phyloP scores from a whole-genome alignment of 2,329 filamentous ascomycete genomes.

The Cordyceps fumosorosea region DNA sequence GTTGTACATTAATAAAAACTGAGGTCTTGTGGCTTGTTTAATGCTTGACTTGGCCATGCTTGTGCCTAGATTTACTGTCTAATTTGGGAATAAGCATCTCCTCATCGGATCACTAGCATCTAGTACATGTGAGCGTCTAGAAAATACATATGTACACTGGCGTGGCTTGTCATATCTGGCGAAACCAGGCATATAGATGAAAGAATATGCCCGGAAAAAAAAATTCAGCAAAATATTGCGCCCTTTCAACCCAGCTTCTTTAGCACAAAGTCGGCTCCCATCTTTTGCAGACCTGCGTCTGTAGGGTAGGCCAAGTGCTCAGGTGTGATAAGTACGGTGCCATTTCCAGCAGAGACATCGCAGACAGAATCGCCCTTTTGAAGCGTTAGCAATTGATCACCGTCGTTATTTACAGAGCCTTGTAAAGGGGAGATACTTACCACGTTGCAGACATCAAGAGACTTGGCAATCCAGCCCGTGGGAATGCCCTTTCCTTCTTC shows the following conservation, averaged over 20 bases:
- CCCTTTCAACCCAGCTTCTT: neutral
- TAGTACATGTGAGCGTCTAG: no score
- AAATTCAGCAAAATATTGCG: neutral
- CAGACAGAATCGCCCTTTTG: conserved; percentile 13
- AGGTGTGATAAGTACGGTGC: neutral
- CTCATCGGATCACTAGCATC: no score
- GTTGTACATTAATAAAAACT: neutral
- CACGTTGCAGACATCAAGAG: conserved; percentile 13
- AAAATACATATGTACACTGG: no score
- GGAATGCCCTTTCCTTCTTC: neutral
- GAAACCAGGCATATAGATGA: neutral
- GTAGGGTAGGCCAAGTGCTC: conserved; percentile 7
- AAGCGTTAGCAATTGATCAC: neutral
- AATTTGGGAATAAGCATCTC: no score
- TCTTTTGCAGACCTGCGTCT: conserved; percentile 1
- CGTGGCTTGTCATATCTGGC: neutral
- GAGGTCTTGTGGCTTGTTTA: no score
- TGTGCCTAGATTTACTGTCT: no score
- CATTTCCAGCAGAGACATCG: neutral
- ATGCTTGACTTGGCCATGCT: no score
- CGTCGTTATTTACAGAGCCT: neutral
- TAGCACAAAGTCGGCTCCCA: conserved; percentile 11
- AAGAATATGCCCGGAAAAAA: neutral
- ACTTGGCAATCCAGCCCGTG: conserved; percentile 8
- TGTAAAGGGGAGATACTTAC: neutral